These are phyloP conservation scores for Trichoderma lentiforme DNA, from an alignment of 2,329 filamentous ascomycete species.

Conservation along the genomic window DNA sequence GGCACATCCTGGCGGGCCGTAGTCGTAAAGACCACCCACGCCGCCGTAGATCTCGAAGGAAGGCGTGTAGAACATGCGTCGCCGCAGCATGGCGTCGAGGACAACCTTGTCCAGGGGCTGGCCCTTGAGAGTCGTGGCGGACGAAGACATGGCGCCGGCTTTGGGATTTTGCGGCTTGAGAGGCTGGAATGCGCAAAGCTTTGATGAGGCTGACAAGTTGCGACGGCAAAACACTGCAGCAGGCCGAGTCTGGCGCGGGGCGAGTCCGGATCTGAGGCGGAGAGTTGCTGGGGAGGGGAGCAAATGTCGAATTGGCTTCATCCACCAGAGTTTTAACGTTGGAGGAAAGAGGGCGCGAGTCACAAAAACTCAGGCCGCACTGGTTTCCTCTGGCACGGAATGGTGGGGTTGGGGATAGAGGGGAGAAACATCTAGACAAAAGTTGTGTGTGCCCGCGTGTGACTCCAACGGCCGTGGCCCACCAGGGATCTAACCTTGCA, in stretches of 20 bases:
- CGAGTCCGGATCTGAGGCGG: conserved; percentile 8
- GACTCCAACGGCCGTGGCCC: conserved; percentile 7
- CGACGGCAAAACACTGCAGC: conserved; percentile 25
- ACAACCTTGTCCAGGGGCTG: conserved; percentile 80
- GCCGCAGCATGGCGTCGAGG: conserved; percentile 81
- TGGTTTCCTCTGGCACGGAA: conserved; percentile 19
- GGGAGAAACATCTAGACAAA: conserved; percentile 14
- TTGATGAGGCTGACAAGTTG: conserved; percentile 30
- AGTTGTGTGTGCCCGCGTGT: conserved; percentile 11
- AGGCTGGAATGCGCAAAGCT: conserved; percentile 30
- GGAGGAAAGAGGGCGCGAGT: conserved; percentile 26
- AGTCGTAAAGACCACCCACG: conserved; percentile 86
- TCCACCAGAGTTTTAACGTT: conserved; percentile 22
- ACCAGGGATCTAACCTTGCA: not conserved
- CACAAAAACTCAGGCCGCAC: conserved; percentile 26
- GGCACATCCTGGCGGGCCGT: conserved; percentile 83
- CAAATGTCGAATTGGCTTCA: conserved; percentile 27
- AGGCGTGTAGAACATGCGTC: conserved; percentile 90
- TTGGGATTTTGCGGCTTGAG: conserved; percentile 26
- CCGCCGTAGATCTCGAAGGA: conserved; percentile 95
- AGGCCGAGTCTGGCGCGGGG: conserved; percentile 20
- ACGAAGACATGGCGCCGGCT: conserved; percentile 42
- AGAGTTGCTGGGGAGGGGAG: conserved; percentile 17
- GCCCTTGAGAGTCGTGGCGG: conserved; percentile 76
- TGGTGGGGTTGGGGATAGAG: conserved; percentile 21